Percentiles rank a stretch among this genome's conserved stretches.
These are phyloP conservation scores for Penicillium simplicissimum DNA, from an alignment of 495 filamentous ascomycete species.

Conservation along the genomic window DNA sequence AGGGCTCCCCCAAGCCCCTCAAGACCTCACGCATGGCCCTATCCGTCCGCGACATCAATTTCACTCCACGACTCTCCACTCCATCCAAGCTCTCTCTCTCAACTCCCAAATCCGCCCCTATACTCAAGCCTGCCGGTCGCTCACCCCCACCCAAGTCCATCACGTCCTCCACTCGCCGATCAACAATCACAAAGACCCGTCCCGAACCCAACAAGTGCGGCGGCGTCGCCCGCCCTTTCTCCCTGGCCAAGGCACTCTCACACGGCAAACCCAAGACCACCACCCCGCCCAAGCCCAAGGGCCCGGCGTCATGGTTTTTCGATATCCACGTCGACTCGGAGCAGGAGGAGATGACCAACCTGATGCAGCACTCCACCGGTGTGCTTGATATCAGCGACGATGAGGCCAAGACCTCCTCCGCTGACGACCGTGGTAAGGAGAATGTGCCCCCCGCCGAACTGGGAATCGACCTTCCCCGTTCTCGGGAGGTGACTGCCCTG, in stretches of 20 bases:
- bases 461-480: conserved; percentile 34
- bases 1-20: conserved; percentile 39
- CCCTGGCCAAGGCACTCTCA: conserved; percentile 73
- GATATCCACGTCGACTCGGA: conserved; percentile 91
- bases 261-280: conserved; percentile 37
- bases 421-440: conserved; percentile 76
- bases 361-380: conserved; percentile 86
- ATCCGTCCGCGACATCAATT: conserved; percentile 32
- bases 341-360: conserved; percentile 84
- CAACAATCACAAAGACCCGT: conserved; percentile 47
- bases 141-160: conserved; percentile 38
- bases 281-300: conserved; percentile 36
- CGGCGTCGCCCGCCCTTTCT: conserved; percentile 60
- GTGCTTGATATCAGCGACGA: conserved; percentile 79
- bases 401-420: conserved; percentile 34
- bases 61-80: conserved; percentile 36
- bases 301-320: conserved; percentile 79
- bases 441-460: conserved; percentile 67
- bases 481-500: conserved; percentile 30
- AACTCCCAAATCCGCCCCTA: conserved; percentile 37
- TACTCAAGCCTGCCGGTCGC: conserved; percentile 43
- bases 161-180: conserved; percentile 32
- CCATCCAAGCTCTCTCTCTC: conserved; percentile 40
- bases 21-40: conserved; percentile 45
- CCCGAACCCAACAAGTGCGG: conserved; percentile 49